Percentiles rank a stretch among this genome's conserved stretches.
Conservation (phyloP, 2,329 filamentous ascomycete species). For the Grosmannia clavigera region DNA sequence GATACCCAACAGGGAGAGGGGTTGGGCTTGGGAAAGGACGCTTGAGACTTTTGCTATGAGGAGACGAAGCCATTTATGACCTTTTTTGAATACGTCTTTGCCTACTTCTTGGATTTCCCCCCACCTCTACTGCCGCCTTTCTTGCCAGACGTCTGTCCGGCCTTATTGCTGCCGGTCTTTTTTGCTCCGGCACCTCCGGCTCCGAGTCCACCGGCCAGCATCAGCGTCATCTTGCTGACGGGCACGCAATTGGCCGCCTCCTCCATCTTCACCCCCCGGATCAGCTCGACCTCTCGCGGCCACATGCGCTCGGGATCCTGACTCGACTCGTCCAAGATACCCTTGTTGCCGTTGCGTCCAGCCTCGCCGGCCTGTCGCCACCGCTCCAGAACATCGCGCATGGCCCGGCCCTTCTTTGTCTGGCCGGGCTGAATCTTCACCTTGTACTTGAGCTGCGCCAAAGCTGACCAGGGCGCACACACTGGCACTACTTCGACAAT, state of each 20-base stretch:
- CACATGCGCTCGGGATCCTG: slow-evolving; percentile 64
- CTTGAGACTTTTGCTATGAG: too few relatives aligned
- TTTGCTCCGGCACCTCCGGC: slow-evolving; percentile 27
- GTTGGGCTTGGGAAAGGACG: too few relatives aligned
- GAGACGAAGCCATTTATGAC: too few relatives aligned
- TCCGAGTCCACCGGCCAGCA: slow-evolving; percentile 48
- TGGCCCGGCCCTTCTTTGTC: slow-evolving; percentile 87
- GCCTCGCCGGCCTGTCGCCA: slow-evolving; percentile 54
- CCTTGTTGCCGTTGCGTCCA: slow-evolving; percentile 30
- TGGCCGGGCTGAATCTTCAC: slow-evolving; percentile 84
- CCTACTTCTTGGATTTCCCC: not conserved
- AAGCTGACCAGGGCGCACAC: slow-evolving; percentile 52
- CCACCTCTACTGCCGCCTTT: not conserved
- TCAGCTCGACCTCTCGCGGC: slow-evolving; percentile 73
- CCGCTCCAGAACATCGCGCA: slow-evolving; percentile 74
- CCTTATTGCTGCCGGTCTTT: slow-evolving; percentile 19
- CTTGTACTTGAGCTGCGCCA: slow-evolving; percentile 75
- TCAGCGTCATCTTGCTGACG: slow-evolving; percentile 66
- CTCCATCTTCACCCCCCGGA: slow-evolving; percentile 68
- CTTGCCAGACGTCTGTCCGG: not conserved
- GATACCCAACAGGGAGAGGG: not conserved
- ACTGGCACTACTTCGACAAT: slow-evolving; percentile 55
- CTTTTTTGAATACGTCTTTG: not conserved
- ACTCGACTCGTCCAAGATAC: slow-evolving; percentile 45
- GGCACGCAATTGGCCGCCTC: slow-evolving; percentile 74